phyloP scores from a whole-genome alignment of 2,329 filamentous ascomycete species.

The Pseudocercospora musae region DNA sequence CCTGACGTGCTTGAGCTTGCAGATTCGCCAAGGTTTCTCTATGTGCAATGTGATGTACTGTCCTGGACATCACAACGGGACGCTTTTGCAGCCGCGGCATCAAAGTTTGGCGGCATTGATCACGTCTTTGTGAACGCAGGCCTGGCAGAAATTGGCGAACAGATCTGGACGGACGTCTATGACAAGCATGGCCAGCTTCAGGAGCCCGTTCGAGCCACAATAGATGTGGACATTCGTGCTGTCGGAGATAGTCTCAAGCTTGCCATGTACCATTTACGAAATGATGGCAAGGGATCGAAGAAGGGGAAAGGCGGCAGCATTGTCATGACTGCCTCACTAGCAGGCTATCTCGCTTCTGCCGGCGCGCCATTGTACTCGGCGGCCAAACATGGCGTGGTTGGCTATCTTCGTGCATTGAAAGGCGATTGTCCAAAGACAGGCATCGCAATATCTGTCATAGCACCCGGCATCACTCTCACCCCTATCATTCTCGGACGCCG shows the following conservation, averaged over 20 bases:
- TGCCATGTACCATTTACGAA: slow-evolving; percentile 47
- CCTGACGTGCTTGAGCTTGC: slow-evolving; percentile 25
- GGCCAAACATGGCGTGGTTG: slow-evolving; percentile 51
- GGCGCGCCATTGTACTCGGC: slow-evolving; percentile 49
- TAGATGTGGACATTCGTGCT: slow-evolving; percentile 48
- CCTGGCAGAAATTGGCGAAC: slow-evolving; percentile 47
- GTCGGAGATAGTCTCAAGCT: slow-evolving; percentile 48
- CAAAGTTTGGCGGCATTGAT: slow-evolving; percentile 45
- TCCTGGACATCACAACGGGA: slow-evolving; percentile 46
- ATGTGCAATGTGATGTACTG: slow-evolving; percentile 44
- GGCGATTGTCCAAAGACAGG: slow-evolving; percentile 46
- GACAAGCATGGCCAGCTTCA: slow-evolving; percentile 42
- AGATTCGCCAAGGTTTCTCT: slow-evolving; percentile 31
- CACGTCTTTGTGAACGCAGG: slow-evolving; percentile 51
- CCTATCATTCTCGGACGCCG: slow-evolving; percentile 41
- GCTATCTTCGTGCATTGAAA: slow-evolving; percentile 51
- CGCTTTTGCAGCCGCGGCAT: slow-evolving; percentile 42
- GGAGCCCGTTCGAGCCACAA: slow-evolving; percentile 45
- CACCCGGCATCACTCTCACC: slow-evolving; percentile 50
- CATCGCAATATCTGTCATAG: slow-evolving; percentile 48
- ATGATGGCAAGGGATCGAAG: slow-evolving; percentile 30
- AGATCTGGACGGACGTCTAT: slow-evolving; percentile 48
- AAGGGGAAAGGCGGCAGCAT: slow-evolving; percentile 43
- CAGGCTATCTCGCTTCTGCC: slow-evolving; percentile 49
- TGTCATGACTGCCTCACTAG: slow-evolving; percentile 48